Percentiles rank a stretch among this genome's conserved stretches.
Conservation (phyloP, 768 basidiomycete genomes). For the Termitomyces sp. region DNA sequence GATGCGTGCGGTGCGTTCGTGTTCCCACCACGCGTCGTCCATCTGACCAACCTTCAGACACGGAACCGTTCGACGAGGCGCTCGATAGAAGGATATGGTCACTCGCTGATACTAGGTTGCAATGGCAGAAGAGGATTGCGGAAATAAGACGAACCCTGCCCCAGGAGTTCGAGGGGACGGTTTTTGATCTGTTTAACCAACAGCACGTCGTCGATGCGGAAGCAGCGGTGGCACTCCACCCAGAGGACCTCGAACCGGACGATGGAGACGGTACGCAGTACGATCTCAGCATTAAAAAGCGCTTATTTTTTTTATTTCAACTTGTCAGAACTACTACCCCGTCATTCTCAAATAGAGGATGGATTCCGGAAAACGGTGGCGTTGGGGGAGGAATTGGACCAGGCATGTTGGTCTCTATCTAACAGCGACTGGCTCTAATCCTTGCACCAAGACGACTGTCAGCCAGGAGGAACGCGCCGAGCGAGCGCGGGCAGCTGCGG, state of each 20-base stretch:
- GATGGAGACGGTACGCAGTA: constrained; percentile 8
- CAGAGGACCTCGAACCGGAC: constrained; percentile 16
- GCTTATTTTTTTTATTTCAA: neutral
- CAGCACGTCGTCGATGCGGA: constrained; percentile 22
- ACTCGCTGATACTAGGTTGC: constrained; percentile 64
- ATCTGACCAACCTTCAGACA: constrained; percentile 32
- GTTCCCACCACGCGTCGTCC: neutral
- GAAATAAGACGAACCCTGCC: constrained; percentile 63
- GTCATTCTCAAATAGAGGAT: constrained; percentile 20
- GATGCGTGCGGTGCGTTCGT: constrained; percentile 42
- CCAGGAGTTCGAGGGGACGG: constrained; percentile 35
- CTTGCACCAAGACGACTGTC: constrained; percentile 32
- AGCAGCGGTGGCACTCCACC: constrained; percentile 12
- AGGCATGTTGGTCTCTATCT: constrained; percentile 30
- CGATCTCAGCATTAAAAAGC: too few species aligned
- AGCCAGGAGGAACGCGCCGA: constrained; percentile 47
- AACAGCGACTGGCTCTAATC: neutral
- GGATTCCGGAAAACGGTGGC: constrained; percentile 30
- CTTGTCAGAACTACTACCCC: constrained; percentile 3
- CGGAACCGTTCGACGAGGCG: constrained; percentile 82
- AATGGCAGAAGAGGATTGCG: constrained; percentile 71
- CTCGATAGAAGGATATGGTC: constrained; percentile 82
- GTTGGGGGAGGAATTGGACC: constrained; percentile 41
- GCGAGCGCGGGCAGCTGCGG: constrained; percentile 36
- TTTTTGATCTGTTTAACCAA: constrained; percentile 25